Percentiles rank a stretch among this genome's conserved stretches.
phyloP scores from a whole-genome alignment of 2,329 filamentous ascomycete species.

The Pseudogymnoascus verrucosus region DNA sequence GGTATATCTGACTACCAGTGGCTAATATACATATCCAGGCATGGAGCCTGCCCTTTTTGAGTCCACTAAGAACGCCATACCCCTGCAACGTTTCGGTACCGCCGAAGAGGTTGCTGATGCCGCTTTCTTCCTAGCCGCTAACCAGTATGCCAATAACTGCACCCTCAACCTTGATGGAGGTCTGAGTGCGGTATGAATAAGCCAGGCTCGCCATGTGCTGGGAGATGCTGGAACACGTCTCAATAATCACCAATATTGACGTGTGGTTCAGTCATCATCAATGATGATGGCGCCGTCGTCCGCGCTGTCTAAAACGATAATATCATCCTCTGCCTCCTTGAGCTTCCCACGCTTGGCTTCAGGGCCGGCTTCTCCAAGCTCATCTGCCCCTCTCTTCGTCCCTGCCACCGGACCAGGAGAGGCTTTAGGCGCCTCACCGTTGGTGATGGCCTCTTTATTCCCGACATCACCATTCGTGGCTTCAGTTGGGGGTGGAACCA shows the following conservation, averaged over 20 bases:
- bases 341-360: conserved; percentile 25
- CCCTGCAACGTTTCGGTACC: conserved; percentile 57
- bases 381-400: conserved; percentile 26
- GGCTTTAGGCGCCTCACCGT: neutral
- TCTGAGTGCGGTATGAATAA: conserved; percentile 54
- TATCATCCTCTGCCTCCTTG: conserved; percentile 31
- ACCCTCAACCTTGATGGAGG: conserved; percentile 81
- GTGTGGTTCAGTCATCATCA: conserved; percentile 45
- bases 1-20: conserved; percentile 1
- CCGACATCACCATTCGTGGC: conserved; percentile 6
- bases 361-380: conserved; percentile 16
- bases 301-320: conserved; percentile 28
- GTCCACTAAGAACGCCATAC: conserved; percentile 41
- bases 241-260: neutral
- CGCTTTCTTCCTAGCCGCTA: conserved; percentile 66
- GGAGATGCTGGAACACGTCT: neutral
- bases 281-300: conserved; percentile 59
- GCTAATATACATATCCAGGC: conserved; percentile 33
- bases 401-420: neutral
- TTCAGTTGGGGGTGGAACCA: neutral
- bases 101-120: conserved; percentile 73
- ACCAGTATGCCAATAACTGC: conserved; percentile 80
- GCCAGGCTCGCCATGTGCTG: neutral
- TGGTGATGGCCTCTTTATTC: neutral
- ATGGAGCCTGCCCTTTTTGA: conserved; percentile 33